Base-by-base conservation (phyloP, 345 rosid genomes). In the Diplotaxis tenuifolia region DNA sequence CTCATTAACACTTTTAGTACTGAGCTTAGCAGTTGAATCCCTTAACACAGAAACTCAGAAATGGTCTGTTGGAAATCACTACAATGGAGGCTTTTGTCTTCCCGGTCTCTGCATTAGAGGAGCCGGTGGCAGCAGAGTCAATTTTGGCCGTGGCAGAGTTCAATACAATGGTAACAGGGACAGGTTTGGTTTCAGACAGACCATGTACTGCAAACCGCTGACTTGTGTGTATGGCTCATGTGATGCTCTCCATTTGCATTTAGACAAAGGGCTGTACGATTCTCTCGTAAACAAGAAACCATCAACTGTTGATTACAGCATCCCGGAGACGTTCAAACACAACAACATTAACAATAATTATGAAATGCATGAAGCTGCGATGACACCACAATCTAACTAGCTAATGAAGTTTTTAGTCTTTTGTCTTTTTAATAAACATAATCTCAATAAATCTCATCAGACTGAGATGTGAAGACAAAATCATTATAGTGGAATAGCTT, bases 81-180 rank as follows among this genome's bases (percentile, higher is more conserved):
- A 59, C 55, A 31, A 65, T 7, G 76, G 80, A 0, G 80, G 76
- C 6, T 65, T 77, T 28, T 77, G 76, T 66, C 19, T 77, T 64
- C 76, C 80, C 7, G 72, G 80, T 7, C 57, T 77, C 63, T 77
- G 76, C 68, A 60, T 77, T 5, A 21, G 72, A 77, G 76, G 76
- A 65, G 4, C 65, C 4, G 50, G 50, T 45, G 67, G 67, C 47
- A 14, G 62, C 67, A 69, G 70, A n/a, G 18, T 45, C 50, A n/a
- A 45, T n/a, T 45, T 45, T 63, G 34, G 23, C 25, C 63, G 68
- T 58, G 15, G 63, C 59, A 64, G 71, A 23, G 8, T 34, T 9
- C 25, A 50, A 8, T 53, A 20, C 66, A 19, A 7, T 29, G 68
- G 68, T 50, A 19, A 14, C 4, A 23, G 12, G 16, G 56, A n/a